Conservation (phyloP, 768 basidiomycete genomes). For the Agrocybe praecox region DNA sequence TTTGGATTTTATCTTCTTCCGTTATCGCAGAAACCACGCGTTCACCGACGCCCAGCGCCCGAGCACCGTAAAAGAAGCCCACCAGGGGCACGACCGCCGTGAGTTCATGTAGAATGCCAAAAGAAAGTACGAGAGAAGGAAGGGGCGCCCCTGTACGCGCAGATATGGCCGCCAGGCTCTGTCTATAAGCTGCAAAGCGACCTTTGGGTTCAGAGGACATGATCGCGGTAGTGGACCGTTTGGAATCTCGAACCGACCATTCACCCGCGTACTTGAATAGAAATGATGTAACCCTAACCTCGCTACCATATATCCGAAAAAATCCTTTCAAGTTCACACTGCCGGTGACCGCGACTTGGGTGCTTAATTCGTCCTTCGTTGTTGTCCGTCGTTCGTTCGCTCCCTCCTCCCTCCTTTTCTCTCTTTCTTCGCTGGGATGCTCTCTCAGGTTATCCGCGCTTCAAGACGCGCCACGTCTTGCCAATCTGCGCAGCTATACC, state of each 20-base stretch:
- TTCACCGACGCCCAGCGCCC: constrained; percentile 70
- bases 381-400: too few relatives aligned
- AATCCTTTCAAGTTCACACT: not conserved
- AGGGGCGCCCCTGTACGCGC: constrained; percentile 73
- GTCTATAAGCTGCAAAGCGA: constrained; percentile 49
- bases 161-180: constrained; percentile 61
- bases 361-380: not conserved
- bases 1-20: constrained; percentile 11
- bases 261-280: not conserved
- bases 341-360: not conserved
- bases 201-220: constrained; percentile 22
- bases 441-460: constrained; percentile 7
- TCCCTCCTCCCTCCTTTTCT: not conserved
- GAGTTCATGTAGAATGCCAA: constrained; percentile 82
- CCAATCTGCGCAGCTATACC: constrained; percentile 2
- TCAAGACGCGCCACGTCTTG: constrained; percentile 3
- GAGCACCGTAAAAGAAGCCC: constrained; percentile 70
- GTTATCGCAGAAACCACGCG: constrained; percentile 49
- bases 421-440: not conserved
- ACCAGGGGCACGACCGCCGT: constrained; percentile 81
- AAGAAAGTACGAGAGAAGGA: constrained; percentile 76
- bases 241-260: not conserved
- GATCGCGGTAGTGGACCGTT: constrained; percentile 5
- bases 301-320: not conserved
- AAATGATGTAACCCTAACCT: constrained; percentile 9